Percentiles rank a stretch among this genome's conserved stretches.
These are phyloP conservation scores for Leishmania major DNA, from an alignment of 208 protist genomes.

Conservation along the genomic window DNA sequence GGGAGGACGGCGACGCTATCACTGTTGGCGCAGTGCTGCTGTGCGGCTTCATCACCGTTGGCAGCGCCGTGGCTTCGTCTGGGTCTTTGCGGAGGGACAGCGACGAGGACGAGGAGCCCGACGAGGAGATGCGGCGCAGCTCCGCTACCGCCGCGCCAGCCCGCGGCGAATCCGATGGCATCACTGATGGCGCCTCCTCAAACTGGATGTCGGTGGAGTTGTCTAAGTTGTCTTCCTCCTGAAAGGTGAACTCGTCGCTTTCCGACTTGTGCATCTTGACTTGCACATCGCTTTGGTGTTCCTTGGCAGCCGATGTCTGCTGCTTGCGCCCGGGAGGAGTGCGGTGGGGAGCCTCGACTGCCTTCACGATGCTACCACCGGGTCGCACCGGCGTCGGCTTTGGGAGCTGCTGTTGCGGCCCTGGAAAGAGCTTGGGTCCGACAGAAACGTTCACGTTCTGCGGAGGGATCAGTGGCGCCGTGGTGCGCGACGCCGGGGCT, in stretches of 20 bases:
- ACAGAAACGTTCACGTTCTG: slow-evolving; percentile 25
- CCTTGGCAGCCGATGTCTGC: slow-evolving; percentile 15
- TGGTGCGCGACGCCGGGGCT: slow-evolving; percentile 9
- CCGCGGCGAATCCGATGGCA: background rate
- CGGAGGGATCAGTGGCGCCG: slow-evolving; percentile 23
- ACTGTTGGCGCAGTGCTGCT: background rate
- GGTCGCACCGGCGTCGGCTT: background rate
- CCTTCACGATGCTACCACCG: slow-evolving; percentile 10
- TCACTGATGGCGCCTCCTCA: slow-evolving; percentile 19
- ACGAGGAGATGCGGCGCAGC: background rate
- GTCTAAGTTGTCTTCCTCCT: slow-evolving; percentile 10
- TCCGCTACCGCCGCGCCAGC: background rate
- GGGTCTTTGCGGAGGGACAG: slow-evolving; percentile 37
- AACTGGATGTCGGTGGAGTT: slow-evolving; percentile 32
- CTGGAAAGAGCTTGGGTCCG: slow-evolving; percentile 11
- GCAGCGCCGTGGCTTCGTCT: slow-evolving; percentile 33
- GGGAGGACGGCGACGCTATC: background rate
- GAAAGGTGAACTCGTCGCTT: slow-evolving; percentile 16
- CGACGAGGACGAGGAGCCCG: slow-evolving; percentile 16
- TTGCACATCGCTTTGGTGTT: slow-evolving; percentile 2
- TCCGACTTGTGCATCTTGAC: background rate
- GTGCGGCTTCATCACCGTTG: background rate
- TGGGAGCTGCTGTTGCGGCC: slow-evolving; percentile 14
- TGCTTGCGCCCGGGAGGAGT: background rate
- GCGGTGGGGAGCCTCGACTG: background rate